Conservation (phyloP, 139 green algal genomes). For the Ettlia oleoabundans region DNA sequence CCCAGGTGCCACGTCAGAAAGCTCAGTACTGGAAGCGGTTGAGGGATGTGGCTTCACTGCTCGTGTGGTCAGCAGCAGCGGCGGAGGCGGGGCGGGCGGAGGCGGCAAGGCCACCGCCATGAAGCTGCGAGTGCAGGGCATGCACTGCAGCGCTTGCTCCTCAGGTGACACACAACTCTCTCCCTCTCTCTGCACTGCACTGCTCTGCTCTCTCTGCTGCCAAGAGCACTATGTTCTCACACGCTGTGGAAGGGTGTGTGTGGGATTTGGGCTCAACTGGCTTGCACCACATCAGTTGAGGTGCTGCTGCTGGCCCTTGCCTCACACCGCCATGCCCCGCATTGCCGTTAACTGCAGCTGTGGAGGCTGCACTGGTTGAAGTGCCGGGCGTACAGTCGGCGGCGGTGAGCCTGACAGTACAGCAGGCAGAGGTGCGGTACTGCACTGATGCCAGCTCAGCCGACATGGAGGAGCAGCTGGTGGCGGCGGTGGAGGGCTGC, state of each 20-base stretch:
- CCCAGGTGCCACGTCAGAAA: neutral
- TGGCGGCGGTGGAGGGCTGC: conserved; percentile 67
- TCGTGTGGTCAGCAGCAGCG: conserved; percentile 39
- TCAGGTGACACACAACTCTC: no score
- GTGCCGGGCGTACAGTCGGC: conserved; percentile 34
- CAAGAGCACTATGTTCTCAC: conserved; percentile 66
- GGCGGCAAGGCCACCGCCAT: conserved; percentile 42
- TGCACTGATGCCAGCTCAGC: neutral
- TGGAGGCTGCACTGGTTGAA: conserved; percentile 37
- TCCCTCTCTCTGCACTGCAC: neutral
- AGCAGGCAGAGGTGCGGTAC: conserved; percentile 65
- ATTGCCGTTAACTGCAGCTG: conserved; percentile 27
- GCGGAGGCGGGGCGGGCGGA: neutral
- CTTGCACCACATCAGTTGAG: no score
- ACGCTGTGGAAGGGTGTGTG: no score
- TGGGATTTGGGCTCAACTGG: conserved; percentile 30
- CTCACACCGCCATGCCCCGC: no score
- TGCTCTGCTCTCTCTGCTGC: neutral
- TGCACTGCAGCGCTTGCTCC: conserved; percentile 80
- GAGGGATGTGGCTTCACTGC: conserved; percentile 86
- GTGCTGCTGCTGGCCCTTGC: no score
- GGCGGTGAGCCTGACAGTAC: conserved; percentile 56
- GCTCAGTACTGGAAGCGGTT: conserved; percentile 64
- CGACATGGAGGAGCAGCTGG: conserved; percentile 38
- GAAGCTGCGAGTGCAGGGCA: conserved; percentile 65